Evolutionary conservation across 2,329 filamentous ascomycete genomes (phyloP), one percentile per base, ranked within the genome.

Genomic region (Hirsutella minnesotensis): DNA sequence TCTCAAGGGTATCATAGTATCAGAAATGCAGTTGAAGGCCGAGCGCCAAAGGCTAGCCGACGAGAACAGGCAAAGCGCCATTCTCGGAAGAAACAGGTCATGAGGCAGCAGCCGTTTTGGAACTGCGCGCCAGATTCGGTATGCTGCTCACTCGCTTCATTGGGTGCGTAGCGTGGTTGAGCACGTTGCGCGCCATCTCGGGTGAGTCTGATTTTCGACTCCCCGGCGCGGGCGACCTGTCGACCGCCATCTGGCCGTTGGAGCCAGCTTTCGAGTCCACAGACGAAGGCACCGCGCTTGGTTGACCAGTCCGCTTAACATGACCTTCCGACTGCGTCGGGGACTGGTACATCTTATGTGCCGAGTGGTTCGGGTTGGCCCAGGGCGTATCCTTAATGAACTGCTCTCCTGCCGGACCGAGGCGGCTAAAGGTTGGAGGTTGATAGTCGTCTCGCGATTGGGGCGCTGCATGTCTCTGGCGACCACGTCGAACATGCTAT

Each of bases 341-440:
- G 57, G 53, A 62, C 34, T 66, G 62, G 35, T 65, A 60, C 42
- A 66, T 58, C 48, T 76, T 73, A 56, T 86, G 81, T 9, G 79
- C 46, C n/a, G 83, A 80, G 56, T 87, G 82, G 51, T 90, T 86
- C 16, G 88, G 86, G 57, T 94, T 94, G 30, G 88, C 87, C 89
- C 89, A 95, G 1, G 88, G 83, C 5, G 86, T 94, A 51, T 90
- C 82, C 55, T 94, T 86, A 43, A 94, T 73, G 52, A 92, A 94
- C 49, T 90, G 83, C 60, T 94, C 86, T 53, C 86, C 85, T 20
- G 85, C 85, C 33, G 82, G 75, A 53, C 76, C 74, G 46, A 78
- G 62, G 53, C 68, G 65, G 18, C 64, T 62, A 39, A 74, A 70
- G 5, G 68, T 56, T 24, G 68, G 58, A n/a, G 68, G 18, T 15